phyloP scores from a whole-genome alignment of 164 flowering plant genomes.

The Umbilicus rupestris region DNA sequence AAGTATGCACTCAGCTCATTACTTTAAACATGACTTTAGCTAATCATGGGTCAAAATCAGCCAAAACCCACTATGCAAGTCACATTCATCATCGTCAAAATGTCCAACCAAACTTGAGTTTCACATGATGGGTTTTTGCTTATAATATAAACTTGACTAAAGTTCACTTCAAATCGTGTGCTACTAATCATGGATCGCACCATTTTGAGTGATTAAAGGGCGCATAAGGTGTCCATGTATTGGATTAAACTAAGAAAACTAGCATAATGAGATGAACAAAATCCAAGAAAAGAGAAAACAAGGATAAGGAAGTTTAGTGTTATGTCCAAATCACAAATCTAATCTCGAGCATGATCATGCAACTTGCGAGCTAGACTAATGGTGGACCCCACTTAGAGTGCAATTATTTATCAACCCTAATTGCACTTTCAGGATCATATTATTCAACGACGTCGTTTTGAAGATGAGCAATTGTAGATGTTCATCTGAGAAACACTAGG shows the following conservation, averaged over 20 bases:
- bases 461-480: too few relatives aligned
- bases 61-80: too few relatives aligned
- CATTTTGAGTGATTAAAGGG: background rate
- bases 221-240: background rate
- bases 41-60: too few relatives aligned
- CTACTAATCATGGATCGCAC: background rate
- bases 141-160: background rate
- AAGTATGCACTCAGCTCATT: too few relatives aligned
- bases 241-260: background rate
- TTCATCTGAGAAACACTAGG: too few relatives aligned
- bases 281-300: background rate
- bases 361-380: background rate
- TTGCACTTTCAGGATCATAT: too few relatives aligned
- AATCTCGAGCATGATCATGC: slow-evolving; percentile 1
- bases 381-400: background rate
- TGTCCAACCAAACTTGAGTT: too few relatives aligned
- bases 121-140: too few relatives aligned
- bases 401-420: too few relatives aligned
- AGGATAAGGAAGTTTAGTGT: background rate
- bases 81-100: too few relatives aligned
- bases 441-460: too few relatives aligned
- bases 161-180: background rate
- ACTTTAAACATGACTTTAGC: too few relatives aligned
- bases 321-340: background rate
- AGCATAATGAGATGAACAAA: background rate